These are phyloP conservation scores for Thalassia testudinum DNA, from an alignment of 116 monocot genomes.

Conservation along the genomic window DNA sequence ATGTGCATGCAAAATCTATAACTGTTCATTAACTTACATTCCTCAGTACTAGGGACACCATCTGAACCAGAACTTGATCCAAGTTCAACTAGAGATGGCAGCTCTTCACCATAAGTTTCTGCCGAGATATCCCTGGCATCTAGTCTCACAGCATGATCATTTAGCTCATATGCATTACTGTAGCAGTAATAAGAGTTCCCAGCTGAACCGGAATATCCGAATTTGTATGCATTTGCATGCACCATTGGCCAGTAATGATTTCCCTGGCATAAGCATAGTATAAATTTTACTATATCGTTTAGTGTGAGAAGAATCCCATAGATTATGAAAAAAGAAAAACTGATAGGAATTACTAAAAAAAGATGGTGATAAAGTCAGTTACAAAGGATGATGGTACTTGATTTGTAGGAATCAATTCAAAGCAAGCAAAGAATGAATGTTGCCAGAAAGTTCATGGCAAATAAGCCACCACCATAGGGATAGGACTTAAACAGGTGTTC, in stretches of 20 bases:
- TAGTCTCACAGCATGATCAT: slow-evolving; percentile 49
- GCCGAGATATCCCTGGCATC: slow-evolving; percentile 46
- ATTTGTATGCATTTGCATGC: slow-evolving; percentile 58
- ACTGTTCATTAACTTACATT: slow-evolving; percentile 76
- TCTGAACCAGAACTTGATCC: slow-evolving; percentile 14
- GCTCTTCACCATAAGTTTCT: slow-evolving; percentile 19
- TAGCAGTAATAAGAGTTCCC: slow-evolving; percentile 33
- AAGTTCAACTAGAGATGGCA: slow-evolving; percentile 18
- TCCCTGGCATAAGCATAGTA: slow-evolving; percentile 19
- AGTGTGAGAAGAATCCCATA: too few relatives aligned
- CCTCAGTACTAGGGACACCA: slow-evolving; percentile 26
- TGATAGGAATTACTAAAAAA: neutral
- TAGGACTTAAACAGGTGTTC: too few relatives aligned
- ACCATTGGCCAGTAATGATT: slow-evolving; percentile 66
- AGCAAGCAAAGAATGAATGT: too few relatives aligned
- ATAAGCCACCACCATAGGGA: too few relatives aligned
- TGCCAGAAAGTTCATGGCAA: too few relatives aligned
- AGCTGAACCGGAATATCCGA: slow-evolving; percentile 39
- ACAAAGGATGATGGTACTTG: neutral
- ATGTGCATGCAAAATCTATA: too few relatives aligned
- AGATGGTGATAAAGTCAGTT: neutral
- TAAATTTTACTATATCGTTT: too few relatives aligned
- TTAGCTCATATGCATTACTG: slow-evolving; percentile 36
- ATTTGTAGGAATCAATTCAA: too few relatives aligned
- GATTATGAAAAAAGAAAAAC: neutral